These are phyloP conservation scores for Saccharum hybrid DNA, from an alignment of 202 grass and related monocot genomes.

Conservation along the genomic window DNA sequence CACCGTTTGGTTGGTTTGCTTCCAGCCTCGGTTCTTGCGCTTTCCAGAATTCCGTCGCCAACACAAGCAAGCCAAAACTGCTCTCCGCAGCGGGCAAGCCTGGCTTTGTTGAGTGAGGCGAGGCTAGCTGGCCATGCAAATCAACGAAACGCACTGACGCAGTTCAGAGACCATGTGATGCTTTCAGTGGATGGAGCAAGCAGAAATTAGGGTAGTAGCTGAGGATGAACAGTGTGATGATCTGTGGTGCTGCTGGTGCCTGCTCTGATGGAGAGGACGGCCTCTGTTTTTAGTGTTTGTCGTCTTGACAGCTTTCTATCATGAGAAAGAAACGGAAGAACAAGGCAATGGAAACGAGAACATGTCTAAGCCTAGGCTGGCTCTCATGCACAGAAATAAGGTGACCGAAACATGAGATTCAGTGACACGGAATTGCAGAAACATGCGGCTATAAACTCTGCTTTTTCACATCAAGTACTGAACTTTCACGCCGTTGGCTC, in stretches of 20 bases:
- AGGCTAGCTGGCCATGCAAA: too few species aligned
- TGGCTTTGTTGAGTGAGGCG: too few species aligned
- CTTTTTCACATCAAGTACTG: constrained; percentile 34
- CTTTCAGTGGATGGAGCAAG: constrained; percentile 20
- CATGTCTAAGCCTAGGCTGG: too few species aligned
- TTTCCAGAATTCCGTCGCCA: too few species aligned
- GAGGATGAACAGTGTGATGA: not conserved
- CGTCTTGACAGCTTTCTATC: not conserved
- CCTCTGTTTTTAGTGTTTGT: not conserved
- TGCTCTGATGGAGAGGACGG: not conserved
- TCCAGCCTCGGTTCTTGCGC: too few species aligned
- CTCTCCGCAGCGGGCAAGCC: too few species aligned
- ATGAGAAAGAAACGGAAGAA: not conserved
- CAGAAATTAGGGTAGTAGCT: not conserved
- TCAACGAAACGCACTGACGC: not conserved
- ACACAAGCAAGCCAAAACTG: too few species aligned
- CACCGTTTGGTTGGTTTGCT: too few species aligned
- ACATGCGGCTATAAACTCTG: constrained; percentile 29
- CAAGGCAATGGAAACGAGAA: not conserved
- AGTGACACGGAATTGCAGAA: not conserved
- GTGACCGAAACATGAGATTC: not conserved
- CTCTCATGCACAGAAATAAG: too few species aligned
- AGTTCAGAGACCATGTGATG: constrained; percentile 40
- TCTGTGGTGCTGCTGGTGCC: not conserved
- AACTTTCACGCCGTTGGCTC: constrained; percentile 15